Percentiles rank a stretch among this genome's conserved stretches.
Conservation (phyloP, 306 rosid species). For the Cucumis sativus region Cucumber_9930_V3 NC_026657.2:37433501-37434000, state of each 20-base stretch:
- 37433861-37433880: constrained; percentile 76
- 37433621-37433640: constrained; percentile 15
- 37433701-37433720: constrained; percentile 90
- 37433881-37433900: constrained; percentile 85
- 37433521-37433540: not conserved
- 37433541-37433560: not conserved
- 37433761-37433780: constrained; percentile 87
- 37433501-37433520: not conserved
- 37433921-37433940: constrained; percentile 71
- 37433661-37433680: constrained; percentile 90
- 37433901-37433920: constrained; percentile 85
- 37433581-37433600: not conserved
- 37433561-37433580: not conserved
- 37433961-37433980: constrained; percentile 54
- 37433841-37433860: constrained; percentile 48
- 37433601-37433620: not conserved
- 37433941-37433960: constrained; percentile 78
- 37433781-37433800: constrained; percentile 85
- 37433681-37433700: constrained; percentile 72
- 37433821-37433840: constrained; percentile 63
- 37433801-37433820: constrained; percentile 73
- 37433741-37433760: constrained; percentile 54
- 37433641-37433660: constrained; percentile 55
- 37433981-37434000: not conserved
- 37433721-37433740: constrained; percentile 81